Evolutionary conservation across 306 rosid genomes (phyloP).

Genomic region (Fragaria vesca): DNA sequence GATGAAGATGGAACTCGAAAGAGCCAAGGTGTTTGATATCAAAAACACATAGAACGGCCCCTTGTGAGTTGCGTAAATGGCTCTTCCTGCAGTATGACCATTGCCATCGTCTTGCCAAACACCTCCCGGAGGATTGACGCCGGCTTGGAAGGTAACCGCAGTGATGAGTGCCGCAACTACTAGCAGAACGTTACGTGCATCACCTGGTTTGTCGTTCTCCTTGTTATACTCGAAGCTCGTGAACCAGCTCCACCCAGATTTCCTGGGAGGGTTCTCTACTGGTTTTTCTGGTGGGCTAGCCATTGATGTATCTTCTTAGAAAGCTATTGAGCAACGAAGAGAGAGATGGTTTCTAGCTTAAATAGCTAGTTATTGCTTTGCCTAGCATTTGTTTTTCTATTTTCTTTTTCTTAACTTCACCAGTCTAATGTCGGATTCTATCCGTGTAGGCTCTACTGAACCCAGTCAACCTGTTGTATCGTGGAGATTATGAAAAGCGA

Average conservation of each 20-base stretch:
- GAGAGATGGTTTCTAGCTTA: background rate
- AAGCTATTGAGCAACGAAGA: background rate
- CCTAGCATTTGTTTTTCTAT: background rate
- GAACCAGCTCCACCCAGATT: background rate
- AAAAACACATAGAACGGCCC: slow-evolving; percentile 25
- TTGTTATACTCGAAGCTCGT: slow-evolving; percentile 26
- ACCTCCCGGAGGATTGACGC: slow-evolving; percentile 44
- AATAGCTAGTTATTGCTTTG: background rate
- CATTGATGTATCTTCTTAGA: background rate
- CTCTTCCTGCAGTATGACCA: slow-evolving; percentile 17
- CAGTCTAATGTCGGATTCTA: background rate
- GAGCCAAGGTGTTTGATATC: slow-evolving; percentile 31
- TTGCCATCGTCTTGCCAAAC: slow-evolving; percentile 31
- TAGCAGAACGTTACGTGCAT: slow-evolving; percentile 25
- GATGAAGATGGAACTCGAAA: slow-evolving; percentile 26
- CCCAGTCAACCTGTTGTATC: background rate
- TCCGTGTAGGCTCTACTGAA: background rate
- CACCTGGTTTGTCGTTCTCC: slow-evolving; percentile 3
- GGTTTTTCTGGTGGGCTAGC: background rate
- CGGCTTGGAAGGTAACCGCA: slow-evolving; percentile 42
- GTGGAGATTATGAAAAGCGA: background rate
- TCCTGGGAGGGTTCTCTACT: slow-evolving; percentile 1
- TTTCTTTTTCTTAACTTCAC: background rate
- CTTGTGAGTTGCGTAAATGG: slow-evolving; percentile 18
- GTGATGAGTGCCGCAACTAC: slow-evolving; percentile 33